A percentile compares a stretch with the other conserved stretches of the same genome.
These are phyloP conservation scores for Ricinus communis DNA, from an alignment of 345 rosid genomes.

Conservation along the genomic window DNA sequence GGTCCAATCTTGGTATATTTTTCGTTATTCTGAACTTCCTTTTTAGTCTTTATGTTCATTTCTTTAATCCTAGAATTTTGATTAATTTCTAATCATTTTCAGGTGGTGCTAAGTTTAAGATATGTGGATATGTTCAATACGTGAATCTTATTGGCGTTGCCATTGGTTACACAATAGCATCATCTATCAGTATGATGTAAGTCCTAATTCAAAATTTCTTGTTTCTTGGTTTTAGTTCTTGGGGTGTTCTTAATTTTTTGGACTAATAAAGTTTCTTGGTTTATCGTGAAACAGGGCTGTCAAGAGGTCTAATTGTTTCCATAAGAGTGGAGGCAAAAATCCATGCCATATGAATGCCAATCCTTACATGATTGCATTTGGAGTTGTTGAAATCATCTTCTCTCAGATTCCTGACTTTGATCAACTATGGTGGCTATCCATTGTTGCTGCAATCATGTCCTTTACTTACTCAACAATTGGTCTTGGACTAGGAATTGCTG, in stretches of 20 bases:
- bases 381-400: slow-evolving; percentile 50
- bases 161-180: slow-evolving; percentile 77
- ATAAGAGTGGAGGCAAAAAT: slow-evolving; percentile 34
- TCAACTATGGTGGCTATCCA: slow-evolving; percentile 91
- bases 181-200: slow-evolving; percentile 80
- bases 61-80: background rate
- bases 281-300: slow-evolving; percentile 59
- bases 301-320: slow-evolving; percentile 58
- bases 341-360: slow-evolving; percentile 55
- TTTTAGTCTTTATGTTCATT: background rate
- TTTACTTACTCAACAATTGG: slow-evolving; percentile 92
- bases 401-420: slow-evolving; percentile 89
- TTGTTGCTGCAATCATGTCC: slow-evolving; percentile 90
- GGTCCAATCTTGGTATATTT: slow-evolving; percentile 53
- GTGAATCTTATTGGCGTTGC: slow-evolving; percentile 64
- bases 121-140: slow-evolving; percentile 70
- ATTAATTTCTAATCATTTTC: background rate
- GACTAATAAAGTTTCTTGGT: background rate
- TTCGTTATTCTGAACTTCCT: background rate
- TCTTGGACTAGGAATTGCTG: slow-evolving; percentile 73
- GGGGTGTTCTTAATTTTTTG: no score
- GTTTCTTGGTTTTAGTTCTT: background rate
- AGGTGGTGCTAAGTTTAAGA: slow-evolving; percentile 70
- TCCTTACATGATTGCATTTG: slow-evolving; percentile 71
- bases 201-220: background rate